phyloP scores from a whole-genome alignment of 257 asterid genomes.

The Scutellaria minor region DNA sequence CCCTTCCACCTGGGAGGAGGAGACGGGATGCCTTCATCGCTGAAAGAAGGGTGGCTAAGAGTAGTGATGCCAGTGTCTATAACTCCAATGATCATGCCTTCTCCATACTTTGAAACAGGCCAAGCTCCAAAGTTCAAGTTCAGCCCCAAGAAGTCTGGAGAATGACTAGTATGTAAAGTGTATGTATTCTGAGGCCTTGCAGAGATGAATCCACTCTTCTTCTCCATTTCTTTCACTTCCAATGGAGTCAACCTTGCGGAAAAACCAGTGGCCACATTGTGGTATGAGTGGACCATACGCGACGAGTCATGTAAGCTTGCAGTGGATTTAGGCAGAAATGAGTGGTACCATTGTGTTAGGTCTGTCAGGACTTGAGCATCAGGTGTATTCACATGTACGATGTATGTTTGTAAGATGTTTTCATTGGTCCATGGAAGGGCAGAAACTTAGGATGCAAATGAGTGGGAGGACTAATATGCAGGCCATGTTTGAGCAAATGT shows the following conservation, averaged over 20 bases:
- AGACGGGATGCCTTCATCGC: conserved; percentile 41
- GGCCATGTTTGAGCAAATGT: conserved; percentile 27
- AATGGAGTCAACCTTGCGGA: conserved; percentile 42
- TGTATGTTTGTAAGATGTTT: conserved; percentile 41
- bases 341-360: conserved; percentile 32
- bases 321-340: conserved; percentile 41
- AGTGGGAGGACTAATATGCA: conserved; percentile 19
- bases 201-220: conserved; percentile 44
- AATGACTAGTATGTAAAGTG: conserved; percentile 50
- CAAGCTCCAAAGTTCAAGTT: conserved; percentile 46
- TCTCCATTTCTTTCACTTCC: conserved; percentile 43
- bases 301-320: conserved; percentile 5
- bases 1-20: conserved; percentile 59
- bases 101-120: conserved; percentile 46
- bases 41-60: conserved; percentile 47
- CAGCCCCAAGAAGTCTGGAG: conserved; percentile 52
- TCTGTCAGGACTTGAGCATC: conserved; percentile 29
- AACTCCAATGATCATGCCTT: conserved; percentile 47
- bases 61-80: conserved; percentile 44
- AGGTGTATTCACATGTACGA: conserved; percentile 43
- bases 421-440: conserved; percentile 22
- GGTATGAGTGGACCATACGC: conserved; percentile 47
- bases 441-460: conserved; percentile 19
- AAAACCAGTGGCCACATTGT: conserved; percentile 47
- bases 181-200: conserved; percentile 43